Evolutionary conservation across 2,329 filamentous ascomycete genomes (phyloP).

Genomic region (Neonectria hederae): DNA sequence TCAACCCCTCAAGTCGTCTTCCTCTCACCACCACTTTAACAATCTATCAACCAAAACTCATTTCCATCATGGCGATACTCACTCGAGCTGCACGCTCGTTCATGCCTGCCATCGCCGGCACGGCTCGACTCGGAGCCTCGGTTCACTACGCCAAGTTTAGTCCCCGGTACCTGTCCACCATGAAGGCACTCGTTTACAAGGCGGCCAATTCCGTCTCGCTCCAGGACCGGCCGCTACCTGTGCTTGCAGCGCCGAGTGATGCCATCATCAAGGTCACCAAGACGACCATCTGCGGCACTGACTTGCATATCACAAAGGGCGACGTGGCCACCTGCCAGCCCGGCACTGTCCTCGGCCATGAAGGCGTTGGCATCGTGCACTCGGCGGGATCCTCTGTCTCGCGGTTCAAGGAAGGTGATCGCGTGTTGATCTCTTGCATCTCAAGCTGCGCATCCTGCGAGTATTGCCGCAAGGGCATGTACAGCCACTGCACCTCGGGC

Average conservation of each 20-base stretch:
- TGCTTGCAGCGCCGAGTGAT: constrained; percentile 54
- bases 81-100: not conserved
- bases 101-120: not conserved
- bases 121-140: not conserved
- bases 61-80: not conserved
- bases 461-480: constrained; percentile 61
- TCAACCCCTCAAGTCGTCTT: not conserved
- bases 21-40: not conserved
- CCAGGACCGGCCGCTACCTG: constrained; percentile 54
- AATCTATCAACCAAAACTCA: not conserved
- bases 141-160: not conserved
- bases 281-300: constrained; percentile 63
- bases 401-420: constrained; percentile 59
- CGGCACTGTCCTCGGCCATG: constrained; percentile 61
- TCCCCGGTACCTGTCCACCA: constrained; percentile 33
- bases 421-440: constrained; percentile 62
- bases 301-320: constrained; percentile 65
- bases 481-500: constrained; percentile 61
- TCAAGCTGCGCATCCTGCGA: constrained; percentile 60
- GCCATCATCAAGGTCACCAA: constrained; percentile 59
- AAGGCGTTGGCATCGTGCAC: constrained; percentile 61
- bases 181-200: constrained; percentile 60
- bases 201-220: constrained; percentile 47
- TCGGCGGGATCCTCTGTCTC: constrained; percentile 55
- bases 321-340: constrained; percentile 58